Evolutionary conservation across 805 yeast species (phyloP).

Genomic region (Kuraishia borneana): DNA sequence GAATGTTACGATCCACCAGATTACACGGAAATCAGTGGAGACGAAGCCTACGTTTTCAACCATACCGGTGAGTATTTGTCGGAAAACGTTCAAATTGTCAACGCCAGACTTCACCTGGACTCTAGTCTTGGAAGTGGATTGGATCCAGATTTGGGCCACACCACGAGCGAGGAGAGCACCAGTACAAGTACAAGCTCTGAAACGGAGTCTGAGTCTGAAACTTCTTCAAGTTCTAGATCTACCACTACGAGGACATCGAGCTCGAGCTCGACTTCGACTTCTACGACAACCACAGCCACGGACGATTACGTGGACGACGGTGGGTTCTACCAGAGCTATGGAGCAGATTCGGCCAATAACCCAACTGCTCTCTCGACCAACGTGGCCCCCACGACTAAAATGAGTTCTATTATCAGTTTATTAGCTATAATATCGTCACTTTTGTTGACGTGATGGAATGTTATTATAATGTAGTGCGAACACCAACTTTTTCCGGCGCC

Average conservation of each 20-base stretch:
- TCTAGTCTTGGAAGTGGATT: constrained; percentile 56
- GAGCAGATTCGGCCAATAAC: background rate
- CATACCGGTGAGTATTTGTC: constrained; percentile 33
- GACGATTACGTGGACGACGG: background rate
- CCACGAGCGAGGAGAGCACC: too few relatives aligned
- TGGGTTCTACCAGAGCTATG: background rate
- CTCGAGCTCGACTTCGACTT: background rate
- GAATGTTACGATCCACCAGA: constrained; percentile 68
- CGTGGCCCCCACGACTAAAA: background rate
- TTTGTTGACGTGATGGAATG: too few relatives aligned
- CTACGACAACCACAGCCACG: background rate
- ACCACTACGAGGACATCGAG: background rate
- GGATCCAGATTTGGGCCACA: constrained; percentile 35
- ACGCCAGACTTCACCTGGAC: constrained; percentile 49
- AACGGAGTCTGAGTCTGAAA: too few relatives aligned
- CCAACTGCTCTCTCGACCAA: background rate
- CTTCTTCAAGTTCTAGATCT: background rate
- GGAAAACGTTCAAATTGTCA: constrained; percentile 46
- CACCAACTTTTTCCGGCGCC: background rate
- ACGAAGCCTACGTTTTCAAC: constrained; percentile 43
- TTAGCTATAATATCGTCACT: too few relatives aligned
- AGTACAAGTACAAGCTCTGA: too few relatives aligned
- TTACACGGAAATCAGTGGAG: constrained; percentile 31
- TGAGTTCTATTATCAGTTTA: too few relatives aligned
- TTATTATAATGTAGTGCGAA: too few relatives aligned